Evolutionary conservation across 768 basidiomycete species (phyloP).

Genomic region (Coprinopsis sp.): DNA sequence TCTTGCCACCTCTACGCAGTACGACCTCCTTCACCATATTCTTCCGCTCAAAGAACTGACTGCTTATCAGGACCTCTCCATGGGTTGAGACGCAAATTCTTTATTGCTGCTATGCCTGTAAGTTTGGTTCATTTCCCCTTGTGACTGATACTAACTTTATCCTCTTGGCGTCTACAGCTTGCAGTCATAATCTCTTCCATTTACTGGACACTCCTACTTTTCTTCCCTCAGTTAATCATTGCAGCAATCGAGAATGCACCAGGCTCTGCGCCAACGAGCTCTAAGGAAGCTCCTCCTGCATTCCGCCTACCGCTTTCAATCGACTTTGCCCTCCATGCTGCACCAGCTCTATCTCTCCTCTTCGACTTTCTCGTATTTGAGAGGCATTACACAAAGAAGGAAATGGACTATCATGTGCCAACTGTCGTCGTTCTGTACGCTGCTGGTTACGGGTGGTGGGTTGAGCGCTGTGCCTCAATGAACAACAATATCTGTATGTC

Average conservation of each 20-base stretch:
- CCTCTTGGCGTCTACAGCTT: conserved; percentile 19
- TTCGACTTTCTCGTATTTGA: conserved; percentile 70
- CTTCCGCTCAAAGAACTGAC: not conserved
- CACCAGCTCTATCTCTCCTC: conserved; percentile 53
- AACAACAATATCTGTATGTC: conserved; percentile 57
- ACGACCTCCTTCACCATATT: conserved; percentile 2
- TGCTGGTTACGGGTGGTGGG: conserved; percentile 55
- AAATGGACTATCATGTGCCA: conserved; percentile 25
- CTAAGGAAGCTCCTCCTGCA: conserved; percentile 21
- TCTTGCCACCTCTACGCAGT: conserved; percentile 29
- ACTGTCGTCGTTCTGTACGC: conserved; percentile 25
- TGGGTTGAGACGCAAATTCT: conserved; percentile 47
- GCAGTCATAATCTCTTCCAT: conserved; percentile 42
- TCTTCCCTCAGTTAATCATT: conserved; percentile 57
- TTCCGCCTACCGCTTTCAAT: conserved; percentile 44
- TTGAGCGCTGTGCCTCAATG: conserved; percentile 59
- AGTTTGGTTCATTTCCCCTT: conserved; percentile 10
- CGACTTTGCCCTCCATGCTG: conserved; percentile 64
- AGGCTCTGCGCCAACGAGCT: conserved; percentile 22
- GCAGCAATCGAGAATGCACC: conserved; percentile 16
- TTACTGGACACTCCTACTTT: conserved; percentile 63
- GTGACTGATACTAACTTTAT: not conserved
- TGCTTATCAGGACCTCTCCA: conserved; percentile 30
- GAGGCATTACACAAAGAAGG: conserved; percentile 39
- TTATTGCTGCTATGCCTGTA: conserved; percentile 68